These are phyloP conservation scores for Aspergillus ustus DNA, from an alignment of 2,329 filamentous ascomycete species.

Conservation along the genomic window DNA sequence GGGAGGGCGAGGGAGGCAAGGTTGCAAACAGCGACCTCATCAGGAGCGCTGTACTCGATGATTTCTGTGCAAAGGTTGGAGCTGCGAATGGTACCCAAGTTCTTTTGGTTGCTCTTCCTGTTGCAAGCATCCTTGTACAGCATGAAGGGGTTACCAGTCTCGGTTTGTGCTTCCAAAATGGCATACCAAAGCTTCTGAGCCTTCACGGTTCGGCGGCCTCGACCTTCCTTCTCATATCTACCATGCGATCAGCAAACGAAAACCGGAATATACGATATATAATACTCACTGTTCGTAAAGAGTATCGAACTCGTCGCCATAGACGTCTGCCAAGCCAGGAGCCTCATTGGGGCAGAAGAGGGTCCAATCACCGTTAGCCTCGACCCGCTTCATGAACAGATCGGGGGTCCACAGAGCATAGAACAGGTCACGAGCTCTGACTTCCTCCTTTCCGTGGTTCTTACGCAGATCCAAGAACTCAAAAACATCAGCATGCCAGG, in stretches of 20 bases:
- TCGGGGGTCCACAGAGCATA: conserved; percentile 98
- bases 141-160: conserved; percentile 99
- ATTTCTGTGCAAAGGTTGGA: conserved; percentile 99
- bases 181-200: conserved; percentile 99
- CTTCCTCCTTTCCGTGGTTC: conserved; percentile 99
- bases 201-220: conserved; percentile 88
- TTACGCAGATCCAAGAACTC: conserved; percentile 97
- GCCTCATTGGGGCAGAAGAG: conserved; percentile 98
- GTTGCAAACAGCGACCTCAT: conserved; percentile 99
- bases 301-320: conserved; percentile 95
- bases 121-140: conserved; percentile 99
- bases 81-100: conserved; percentile 95
- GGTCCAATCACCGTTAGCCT: conserved; percentile 96
- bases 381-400: conserved; percentile 99
- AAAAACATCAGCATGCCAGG: conserved; percentile 97
- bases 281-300: conserved; percentile 71
- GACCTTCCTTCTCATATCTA: conserved; percentile 84
- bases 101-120: conserved; percentile 99
- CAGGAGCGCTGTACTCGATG: conserved; percentile 93
- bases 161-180: conserved; percentile 95
- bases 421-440: conserved; percentile 95
- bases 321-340: conserved; percentile 91
- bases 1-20: conserved; percentile 92
- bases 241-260: conserved; percentile 11
- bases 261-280: neutral